phyloP scores from a whole-genome alignment of 1,284 basidiomycete species.

The Heimioporus retisporus region DNA sequence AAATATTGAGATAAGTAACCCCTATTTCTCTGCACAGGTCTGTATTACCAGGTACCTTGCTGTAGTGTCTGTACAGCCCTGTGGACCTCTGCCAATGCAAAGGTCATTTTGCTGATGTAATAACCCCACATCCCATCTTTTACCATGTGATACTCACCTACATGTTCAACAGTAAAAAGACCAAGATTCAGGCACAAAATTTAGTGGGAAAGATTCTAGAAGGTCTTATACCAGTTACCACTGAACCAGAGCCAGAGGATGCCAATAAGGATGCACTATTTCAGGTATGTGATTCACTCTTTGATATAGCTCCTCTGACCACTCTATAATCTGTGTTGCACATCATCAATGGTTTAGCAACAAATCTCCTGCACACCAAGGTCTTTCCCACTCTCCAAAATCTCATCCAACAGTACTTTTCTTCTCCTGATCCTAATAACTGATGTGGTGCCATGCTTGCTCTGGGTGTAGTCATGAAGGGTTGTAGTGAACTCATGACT shows the following conservation, averaged over 20 bases:
- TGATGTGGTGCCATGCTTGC: constrained; percentile 97
- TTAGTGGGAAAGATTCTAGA: constrained; percentile 92
- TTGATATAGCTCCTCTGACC: constrained; percentile 21
- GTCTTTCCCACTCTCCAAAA: constrained; percentile 95
- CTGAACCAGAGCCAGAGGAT: constrained; percentile 93
- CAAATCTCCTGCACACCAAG: constrained; percentile 94
- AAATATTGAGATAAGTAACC: too few relatives aligned
- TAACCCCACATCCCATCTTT: constrained; percentile 40
- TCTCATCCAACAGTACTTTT: constrained; percentile 88
- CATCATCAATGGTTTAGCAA: constrained; percentile 95
- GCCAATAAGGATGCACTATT: constrained; percentile 93
- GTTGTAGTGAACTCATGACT: constrained; percentile 98
- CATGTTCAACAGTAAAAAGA: constrained; percentile 82
- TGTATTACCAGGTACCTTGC: too few relatives aligned
- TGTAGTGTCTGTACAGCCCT: constrained; percentile 74
- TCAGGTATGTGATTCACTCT: constrained; percentile 66
- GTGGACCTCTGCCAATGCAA: constrained; percentile 85
- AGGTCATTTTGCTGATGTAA: too few relatives aligned
- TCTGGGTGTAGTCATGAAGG: constrained; percentile 96
- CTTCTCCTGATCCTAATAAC: constrained; percentile 78
- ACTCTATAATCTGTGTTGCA: constrained; percentile 85
- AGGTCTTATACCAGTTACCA: constrained; percentile 94
- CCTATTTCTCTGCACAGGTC: too few relatives aligned
- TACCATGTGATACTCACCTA: not conserved
- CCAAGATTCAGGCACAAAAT: constrained; percentile 91